These are phyloP conservation scores for barley (Hordeum vulgare) DNA, from an alignment of 176 grass and related monocot species.

Conservation along the genomic window DNA sequence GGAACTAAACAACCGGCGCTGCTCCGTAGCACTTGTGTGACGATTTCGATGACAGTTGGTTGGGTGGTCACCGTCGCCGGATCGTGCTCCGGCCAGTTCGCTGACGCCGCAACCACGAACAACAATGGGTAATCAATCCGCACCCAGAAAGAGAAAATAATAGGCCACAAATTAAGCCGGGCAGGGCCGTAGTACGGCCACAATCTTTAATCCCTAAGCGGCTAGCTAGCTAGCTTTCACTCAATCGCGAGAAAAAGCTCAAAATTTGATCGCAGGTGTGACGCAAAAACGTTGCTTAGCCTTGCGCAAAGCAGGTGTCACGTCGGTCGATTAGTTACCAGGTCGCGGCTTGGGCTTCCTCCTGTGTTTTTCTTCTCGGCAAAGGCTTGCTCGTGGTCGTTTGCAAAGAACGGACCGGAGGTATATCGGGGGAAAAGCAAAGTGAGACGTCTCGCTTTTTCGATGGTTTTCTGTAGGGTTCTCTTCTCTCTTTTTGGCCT, in stretches of 20 bases:
- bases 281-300: background rate
- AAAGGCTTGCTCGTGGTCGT: background rate
- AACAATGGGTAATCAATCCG: background rate
- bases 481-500: slow-evolving; percentile 7
- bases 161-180: background rate
- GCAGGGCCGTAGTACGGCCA: background rate
- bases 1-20: background rate
- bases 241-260: background rate
- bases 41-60: background rate
- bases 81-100: background rate
- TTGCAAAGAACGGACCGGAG: background rate
- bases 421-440: background rate
- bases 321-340: background rate
- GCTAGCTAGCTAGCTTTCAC: background rate
- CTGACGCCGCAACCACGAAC: slow-evolving; percentile 1
- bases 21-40: background rate
- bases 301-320: background rate
- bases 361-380: no score
- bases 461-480: no score
- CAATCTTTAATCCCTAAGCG: background rate
- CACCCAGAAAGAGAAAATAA: background rate
- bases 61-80: slow-evolving; percentile 19
- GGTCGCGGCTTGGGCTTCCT: background rate
- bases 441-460: background rate
- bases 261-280: background rate